phyloP scores from a whole-genome alignment of 768 basidiomycete species.

The Jaapia argillacea region DNA sequence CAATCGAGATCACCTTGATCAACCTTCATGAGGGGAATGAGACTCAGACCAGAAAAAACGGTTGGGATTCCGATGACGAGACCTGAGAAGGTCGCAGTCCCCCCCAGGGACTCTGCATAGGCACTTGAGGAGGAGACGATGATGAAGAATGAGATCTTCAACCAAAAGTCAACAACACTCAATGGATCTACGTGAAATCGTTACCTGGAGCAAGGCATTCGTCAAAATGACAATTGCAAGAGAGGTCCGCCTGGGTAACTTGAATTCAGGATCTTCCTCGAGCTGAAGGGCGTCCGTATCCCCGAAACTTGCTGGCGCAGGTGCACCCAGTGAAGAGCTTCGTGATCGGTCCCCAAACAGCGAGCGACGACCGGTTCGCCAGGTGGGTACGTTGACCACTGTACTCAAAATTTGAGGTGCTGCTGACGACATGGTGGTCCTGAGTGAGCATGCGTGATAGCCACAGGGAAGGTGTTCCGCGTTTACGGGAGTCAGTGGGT shows the following conservation, averaged over 20 bases:
- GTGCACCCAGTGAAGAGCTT: no score
- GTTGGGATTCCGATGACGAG: slow-evolving; percentile 61
- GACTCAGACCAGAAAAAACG: slow-evolving; percentile 44
- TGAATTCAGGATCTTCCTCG: slow-evolving; percentile 29
- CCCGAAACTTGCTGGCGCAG: no score
- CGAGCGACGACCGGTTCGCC: no score
- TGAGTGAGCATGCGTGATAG: no score
- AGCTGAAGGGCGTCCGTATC: no score
- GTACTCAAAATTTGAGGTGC: no score
- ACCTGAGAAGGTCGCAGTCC: slow-evolving; percentile 62
- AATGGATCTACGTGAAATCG: neutral
- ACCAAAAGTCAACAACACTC: neutral
- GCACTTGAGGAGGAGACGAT: slow-evolving; percentile 56
- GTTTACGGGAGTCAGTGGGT: no score
- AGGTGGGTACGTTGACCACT: no score
- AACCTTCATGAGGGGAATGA: slow-evolving; percentile 43
- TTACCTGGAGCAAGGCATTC: slow-evolving; percentile 38
- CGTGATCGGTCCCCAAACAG: no score
- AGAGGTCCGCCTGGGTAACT: slow-evolving; percentile 36
- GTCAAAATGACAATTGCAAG: slow-evolving; percentile 33
- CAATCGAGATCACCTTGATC: slow-evolving; percentile 37
- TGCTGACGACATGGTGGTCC: no score
- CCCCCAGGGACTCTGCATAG: slow-evolving; percentile 54
- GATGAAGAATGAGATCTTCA: slow-evolving; percentile 60
- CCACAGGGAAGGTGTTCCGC: no score